These are phyloP conservation scores for Globisporangium nodosum DNA, from an alignment of 352 stramenopile species.

Conservation along the genomic window DNA sequence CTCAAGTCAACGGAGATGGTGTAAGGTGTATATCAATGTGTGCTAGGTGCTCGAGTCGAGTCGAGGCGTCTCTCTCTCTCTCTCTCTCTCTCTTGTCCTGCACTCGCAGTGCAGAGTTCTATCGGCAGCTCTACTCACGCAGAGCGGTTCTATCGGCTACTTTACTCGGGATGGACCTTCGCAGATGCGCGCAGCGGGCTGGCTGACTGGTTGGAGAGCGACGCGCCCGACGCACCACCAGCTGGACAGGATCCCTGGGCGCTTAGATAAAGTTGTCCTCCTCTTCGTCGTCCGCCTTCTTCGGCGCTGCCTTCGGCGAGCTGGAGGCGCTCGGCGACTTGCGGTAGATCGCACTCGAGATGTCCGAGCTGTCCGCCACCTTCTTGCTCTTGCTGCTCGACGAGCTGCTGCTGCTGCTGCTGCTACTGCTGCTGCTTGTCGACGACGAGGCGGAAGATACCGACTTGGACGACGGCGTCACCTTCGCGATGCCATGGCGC, in stretches of 20 bases:
- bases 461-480: slow-evolving; percentile 22
- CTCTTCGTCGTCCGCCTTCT: slow-evolving; percentile 38
- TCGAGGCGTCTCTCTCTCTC: background rate
- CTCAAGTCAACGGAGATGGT: too few relatives aligned
- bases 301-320: slow-evolving; percentile 14
- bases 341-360: slow-evolving; percentile 39
- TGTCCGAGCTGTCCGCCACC: slow-evolving; percentile 21
- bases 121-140: background rate
- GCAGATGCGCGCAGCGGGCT: background rate
- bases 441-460: slow-evolving; percentile 18
- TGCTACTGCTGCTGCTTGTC: slow-evolving; percentile 9
- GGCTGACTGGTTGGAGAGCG: background rate
- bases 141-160: slow-evolving; percentile 5
- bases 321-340: slow-evolving; percentile 17
- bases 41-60: background rate
- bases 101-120: background rate
- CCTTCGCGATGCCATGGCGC: slow-evolving; percentile 13
- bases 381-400: slow-evolving; percentile 14
- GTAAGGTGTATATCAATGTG: too few relatives aligned
- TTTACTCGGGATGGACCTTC: background rate
- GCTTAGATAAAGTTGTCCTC: slow-evolving; percentile 78
- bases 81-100: too few relatives aligned
- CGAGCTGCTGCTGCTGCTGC: slow-evolving; percentile 1
- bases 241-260: background rate
- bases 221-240: background rate